Base-by-base conservation (phyloP, 768 basidiomycete genomes). In the Phanerodontia chrysosporium region DNA sequence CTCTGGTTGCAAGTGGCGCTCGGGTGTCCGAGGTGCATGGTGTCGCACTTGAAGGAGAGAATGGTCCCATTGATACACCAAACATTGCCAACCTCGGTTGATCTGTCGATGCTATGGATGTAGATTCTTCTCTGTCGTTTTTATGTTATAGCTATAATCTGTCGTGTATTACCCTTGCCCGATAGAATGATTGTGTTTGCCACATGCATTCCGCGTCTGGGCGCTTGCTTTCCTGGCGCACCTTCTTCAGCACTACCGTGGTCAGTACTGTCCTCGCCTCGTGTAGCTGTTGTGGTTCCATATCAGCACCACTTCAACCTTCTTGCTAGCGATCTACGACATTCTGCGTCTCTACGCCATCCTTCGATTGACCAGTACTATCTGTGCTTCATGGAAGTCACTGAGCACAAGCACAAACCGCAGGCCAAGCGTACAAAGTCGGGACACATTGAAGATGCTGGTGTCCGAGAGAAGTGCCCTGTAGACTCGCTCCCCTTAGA, bases 1-100 rank as follows among this genome's bases (percentile, higher is more conserved):
- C 72, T 49, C 61, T 89, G 59, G 83, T 83, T 9, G 81, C 81
- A 21, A 84, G 78, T 0, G 80, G 86, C 5, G 76, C 83, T 30
- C 67, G 80, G 12, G 76, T 81, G 10, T 80, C 65, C 51, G 84
- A 86, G 67, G 84, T 88, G 12, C 75, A 74, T 13, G 74, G 72
- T 28, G 70, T 75, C 27, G 67, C 74, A 28, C 66, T 81, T 62
- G 83, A 84, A 21, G 80, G 79, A 9, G 81, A 80, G 16, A 72
- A 68, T 35, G 87, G 82, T 1, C 88, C 87, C 1, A 67, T 85
- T n/a, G 49, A 39, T 16, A 52, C 49, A 21, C 51, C 60, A 2
- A 57, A 24, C 24, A 58, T 61, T 51, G 60, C 56, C 4, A 57
- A 48, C 36, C 45, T 61, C 8, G 49, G 55, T 12, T 61, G 57